Evolutionary conservation across 139 green algal genomes (phyloP).

Genomic region (Chlamydomonas urium): DNA sequence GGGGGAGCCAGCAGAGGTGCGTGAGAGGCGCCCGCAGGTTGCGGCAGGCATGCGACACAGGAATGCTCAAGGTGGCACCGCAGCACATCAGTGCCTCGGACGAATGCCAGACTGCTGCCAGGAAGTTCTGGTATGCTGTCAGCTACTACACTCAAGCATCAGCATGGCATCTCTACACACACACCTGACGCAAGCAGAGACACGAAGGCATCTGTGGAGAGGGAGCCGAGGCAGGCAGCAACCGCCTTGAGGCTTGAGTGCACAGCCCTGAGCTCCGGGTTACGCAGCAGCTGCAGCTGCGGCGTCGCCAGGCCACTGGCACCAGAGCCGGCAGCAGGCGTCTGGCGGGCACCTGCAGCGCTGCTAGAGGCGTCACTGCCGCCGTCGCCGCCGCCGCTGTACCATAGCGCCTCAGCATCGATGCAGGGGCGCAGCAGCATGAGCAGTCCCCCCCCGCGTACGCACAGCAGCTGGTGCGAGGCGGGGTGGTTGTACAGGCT

Average conservation of each 20-base stretch:
- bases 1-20: neutral
- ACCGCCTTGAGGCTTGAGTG: slow-evolving; percentile 17
- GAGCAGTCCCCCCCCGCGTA: slow-evolving; percentile 34
- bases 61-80: neutral
- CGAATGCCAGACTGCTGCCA: too few relatives aligned
- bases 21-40: neutral
- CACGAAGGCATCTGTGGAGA: slow-evolving; percentile 28
- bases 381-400: neutral
- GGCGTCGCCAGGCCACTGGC: neutral
- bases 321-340: neutral
- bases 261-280: slow-evolving; percentile 3
- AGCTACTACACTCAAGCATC: neutral
- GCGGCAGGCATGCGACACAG: neutral
- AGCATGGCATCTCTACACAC: neutral
- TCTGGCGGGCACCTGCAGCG: neutral
- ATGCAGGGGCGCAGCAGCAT: slow-evolving; percentile 23
- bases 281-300: too few relatives aligned
- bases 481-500: slow-evolving; percentile 14
- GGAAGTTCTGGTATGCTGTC: neutral
- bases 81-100: too few relatives aligned
- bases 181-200: slow-evolving; percentile 34
- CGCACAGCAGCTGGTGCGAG: slow-evolving; percentile 18
- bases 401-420: slow-evolving; percentile 26
- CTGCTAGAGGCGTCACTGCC: neutral
- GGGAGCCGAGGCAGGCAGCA: slow-evolving; percentile 26